Percentiles rank a stretch among this genome's conserved stretches.
Conservation (phyloP, 257 asterid genomes). For the Cordia subcordata region DNA sequence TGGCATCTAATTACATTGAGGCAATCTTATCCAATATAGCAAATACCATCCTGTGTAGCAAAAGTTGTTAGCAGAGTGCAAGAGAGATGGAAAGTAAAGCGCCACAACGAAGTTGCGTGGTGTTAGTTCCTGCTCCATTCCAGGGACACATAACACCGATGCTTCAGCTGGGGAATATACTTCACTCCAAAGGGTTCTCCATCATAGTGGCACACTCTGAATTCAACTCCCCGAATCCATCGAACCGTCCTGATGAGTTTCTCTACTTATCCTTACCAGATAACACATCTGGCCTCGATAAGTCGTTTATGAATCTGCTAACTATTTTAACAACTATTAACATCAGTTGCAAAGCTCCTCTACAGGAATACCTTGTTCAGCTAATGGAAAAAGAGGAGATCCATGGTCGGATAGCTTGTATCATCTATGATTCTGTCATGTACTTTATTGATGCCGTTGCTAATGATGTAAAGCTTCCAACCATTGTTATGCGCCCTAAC, state of each 20-base stretch:
- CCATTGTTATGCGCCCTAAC: slow-evolving; percentile 30
- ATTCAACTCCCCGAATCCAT: slow-evolving; percentile 13
- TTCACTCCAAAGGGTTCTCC: slow-evolving; percentile 20
- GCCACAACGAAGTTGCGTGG: slow-evolving; percentile 16
- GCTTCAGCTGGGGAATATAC: slow-evolving; percentile 18
- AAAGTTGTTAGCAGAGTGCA: too few species aligned
- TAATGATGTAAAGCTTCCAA: slow-evolving; percentile 20
- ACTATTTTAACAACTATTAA: slow-evolving; percentile 16
- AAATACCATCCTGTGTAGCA: too few species aligned
- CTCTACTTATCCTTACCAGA: slow-evolving; percentile 12
- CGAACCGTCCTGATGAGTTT: not conserved
- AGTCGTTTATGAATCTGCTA: slow-evolving; percentile 13
- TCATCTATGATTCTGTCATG: slow-evolving; percentile 49
- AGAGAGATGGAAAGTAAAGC: not conserved
- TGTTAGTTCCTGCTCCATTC: slow-evolving; percentile 17
- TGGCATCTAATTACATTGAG: too few species aligned
- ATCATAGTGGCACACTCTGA: slow-evolving; percentile 14
- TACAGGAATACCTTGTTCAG: slow-evolving; percentile 15
- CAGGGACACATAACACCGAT: slow-evolving; percentile 27
- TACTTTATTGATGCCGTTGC: slow-evolving; percentile 30
- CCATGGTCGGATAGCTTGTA: slow-evolving; percentile 12
- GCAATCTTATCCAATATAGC: too few species aligned
- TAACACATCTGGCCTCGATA: slow-evolving; percentile 1
- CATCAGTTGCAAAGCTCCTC: slow-evolving; percentile 24
- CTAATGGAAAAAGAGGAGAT: slow-evolving; percentile 9